A percentile compares a stretch with the other conserved stretches of the same genome.
Evolutionary conservation across 352 stramenopile genomes (phyloP).

Genomic region (Phytopythium boreale): DNA sequence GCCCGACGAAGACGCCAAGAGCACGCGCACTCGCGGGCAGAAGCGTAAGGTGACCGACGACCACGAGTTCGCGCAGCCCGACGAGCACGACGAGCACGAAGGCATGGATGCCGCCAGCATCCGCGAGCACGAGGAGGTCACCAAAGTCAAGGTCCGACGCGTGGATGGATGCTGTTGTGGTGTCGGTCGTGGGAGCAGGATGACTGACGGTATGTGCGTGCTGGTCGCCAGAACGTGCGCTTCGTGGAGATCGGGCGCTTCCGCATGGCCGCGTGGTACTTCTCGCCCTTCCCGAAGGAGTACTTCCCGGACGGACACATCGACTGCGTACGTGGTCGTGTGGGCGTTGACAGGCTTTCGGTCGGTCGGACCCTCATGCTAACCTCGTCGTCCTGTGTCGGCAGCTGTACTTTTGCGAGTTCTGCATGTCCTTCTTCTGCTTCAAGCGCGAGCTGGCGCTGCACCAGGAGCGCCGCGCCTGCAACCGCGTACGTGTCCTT

Average conservation of each 20-base stretch:
- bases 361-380: too few species aligned
- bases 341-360: too few species aligned
- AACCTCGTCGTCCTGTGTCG: not conserved
- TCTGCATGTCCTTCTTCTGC: conserved; percentile 87
- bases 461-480: conserved; percentile 65
- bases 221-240: conserved; percentile 89
- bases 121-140: conserved; percentile 97
- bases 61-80: conserved; percentile 80
- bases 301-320: conserved; percentile 85
- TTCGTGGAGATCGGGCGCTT: conserved; percentile 93
- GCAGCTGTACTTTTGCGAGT: conserved; percentile 89
- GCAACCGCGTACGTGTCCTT: conserved; percentile 41
- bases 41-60: conserved; percentile 73
- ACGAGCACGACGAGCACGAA: conserved; percentile 97
- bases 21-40: conserved; percentile 54
- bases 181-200: not conserved
- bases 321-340: conserved; percentile 79
- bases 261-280: conserved; percentile 97
- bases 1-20: conserved; percentile 22
- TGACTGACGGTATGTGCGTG: conserved; percentile 6
- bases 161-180: not conserved
- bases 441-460: conserved; percentile 66
- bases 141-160: conserved; percentile 88
- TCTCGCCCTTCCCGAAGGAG: conserved; percentile 97
- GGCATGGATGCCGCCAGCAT: conserved; percentile 97